Evolutionary conservation across 805 yeast species (phyloP), one percentile per base, ranked within the genome.

Genomic region (Wickerhamiella bombiphila): DNA sequence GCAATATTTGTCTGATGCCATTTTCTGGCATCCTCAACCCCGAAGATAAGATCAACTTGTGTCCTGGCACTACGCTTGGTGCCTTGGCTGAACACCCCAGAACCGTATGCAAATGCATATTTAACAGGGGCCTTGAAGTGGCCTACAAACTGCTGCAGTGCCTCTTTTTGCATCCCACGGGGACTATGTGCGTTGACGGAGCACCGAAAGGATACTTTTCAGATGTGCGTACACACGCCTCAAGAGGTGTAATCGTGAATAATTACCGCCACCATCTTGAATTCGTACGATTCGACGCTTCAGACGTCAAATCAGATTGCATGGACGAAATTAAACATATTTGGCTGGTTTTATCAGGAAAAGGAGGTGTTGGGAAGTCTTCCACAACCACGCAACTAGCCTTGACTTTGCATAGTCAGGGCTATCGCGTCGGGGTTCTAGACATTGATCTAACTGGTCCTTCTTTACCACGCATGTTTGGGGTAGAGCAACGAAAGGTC

Each of bases 361-460:
- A 58, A 37, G 79, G 96, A 13, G 98, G 98, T 18, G 98, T 91
- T 1, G 98, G 98, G 2, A 91, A 91, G 55, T 83, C 95, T 9
- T 83, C 96, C 0, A 85, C 91, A 1, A 86, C 98, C 2, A 81
- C 95, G 0, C 99, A 91, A 54, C 65, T 85, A 1, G 97, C 96
- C 0, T 65, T 91, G n/a, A 66, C 86, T 0, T 63, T 91, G 22
- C 81, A 76, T 4, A 60, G 65, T 11, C 63, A 69, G 52, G 93
- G 91, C 2, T 72, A 56, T 51, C 76, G 69, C 49, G 95, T 91
- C n/a, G 98, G 98, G 2, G 93, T 91, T 0, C 62, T 91, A 18
- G 98, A 91, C 54, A 83, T 91, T 16, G 98, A 91, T 61, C 63
- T 91, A 31, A 91, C 98, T 0, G 98, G 98, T 0, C 98, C 98